Conservation (phyloP, 495 filamentous ascomycete genomes). For the Aspergillus indologenus region DNA sequence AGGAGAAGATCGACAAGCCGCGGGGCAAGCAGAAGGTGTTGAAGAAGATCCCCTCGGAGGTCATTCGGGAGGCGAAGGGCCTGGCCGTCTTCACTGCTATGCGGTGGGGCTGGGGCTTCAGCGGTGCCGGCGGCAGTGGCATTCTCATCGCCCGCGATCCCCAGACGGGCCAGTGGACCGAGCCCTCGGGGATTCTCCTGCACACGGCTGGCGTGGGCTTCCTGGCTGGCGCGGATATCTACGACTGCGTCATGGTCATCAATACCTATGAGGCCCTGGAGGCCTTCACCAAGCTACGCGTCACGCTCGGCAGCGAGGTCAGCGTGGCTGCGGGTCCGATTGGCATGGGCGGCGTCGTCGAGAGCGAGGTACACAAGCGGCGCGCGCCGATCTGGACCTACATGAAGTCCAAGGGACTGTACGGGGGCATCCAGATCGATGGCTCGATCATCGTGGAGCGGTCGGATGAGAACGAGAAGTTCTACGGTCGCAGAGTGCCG, state of each 20-base stretch:
- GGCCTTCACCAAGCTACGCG: constrained; percentile 70
- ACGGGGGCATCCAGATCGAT: constrained; percentile 78
- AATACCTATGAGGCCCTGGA: constrained; percentile 79
- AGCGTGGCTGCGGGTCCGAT: constrained; percentile 75
- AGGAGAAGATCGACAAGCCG: constrained; percentile 51
- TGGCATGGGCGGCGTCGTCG: constrained; percentile 68
- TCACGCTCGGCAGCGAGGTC: constrained; percentile 76
- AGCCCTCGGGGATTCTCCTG: constrained; percentile 80
- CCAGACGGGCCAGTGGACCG: constrained; percentile 81
- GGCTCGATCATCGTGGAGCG: constrained; percentile 83
- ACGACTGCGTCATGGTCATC: constrained; percentile 88
- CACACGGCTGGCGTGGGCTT: constrained; percentile 85
- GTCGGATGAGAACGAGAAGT: constrained; percentile 83
- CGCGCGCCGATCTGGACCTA: constrained; percentile 81
- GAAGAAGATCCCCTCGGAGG: constrained; percentile 81
- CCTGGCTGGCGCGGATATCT: constrained; percentile 84
- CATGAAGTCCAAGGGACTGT: constrained; percentile 81
- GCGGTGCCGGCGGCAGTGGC: constrained; percentile 77
- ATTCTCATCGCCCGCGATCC: constrained; percentile 73
- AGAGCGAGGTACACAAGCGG: constrained; percentile 68
- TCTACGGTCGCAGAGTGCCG: constrained; percentile 69
- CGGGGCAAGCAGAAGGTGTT: constrained; percentile 65
- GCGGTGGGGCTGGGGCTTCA: constrained; percentile 86
- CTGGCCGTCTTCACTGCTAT: constrained; percentile 93
- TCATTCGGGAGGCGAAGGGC: constrained; percentile 81